Evolutionary conservation across 768 basidiomycete genomes (phyloP), one percentile per base, ranked within the genome.

Genomic region (Cyclocybe aegerita): DNA sequence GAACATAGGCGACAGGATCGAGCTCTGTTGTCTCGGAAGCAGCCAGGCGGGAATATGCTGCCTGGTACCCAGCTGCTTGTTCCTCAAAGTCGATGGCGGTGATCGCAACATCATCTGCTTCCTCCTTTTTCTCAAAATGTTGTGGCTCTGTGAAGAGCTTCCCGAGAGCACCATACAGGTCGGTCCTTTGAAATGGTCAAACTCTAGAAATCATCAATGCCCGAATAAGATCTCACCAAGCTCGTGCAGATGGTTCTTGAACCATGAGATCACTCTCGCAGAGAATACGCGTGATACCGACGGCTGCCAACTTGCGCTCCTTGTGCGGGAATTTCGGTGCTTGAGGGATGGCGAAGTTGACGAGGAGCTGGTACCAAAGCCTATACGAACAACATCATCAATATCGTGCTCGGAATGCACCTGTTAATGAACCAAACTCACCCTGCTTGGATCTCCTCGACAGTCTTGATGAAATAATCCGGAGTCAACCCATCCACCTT

Each of bases 1-100:
- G 69, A 2, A 85, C 76, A 59, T 85, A 81, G 9, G 70, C 77
- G 8, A 86, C 81, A 0, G 85, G 84, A 64, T 93, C 90, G 0
- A 63, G 67, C 37, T 76, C 73, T 0, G 66, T 66, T 1, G 68
- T 70, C 56, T 90, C 88, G 1, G 87, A 86, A 1, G 96, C 90
- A 0, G 93, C 95, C 12, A 98, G 78, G 33, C 88, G 82, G 45
- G 93, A 93, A 71, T 95, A 98, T 4, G 93, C 90, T 0, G 93
- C 91, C 62, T 98, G 97, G 69, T 98, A 98, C 1, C 93, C 91
- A 5, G 88, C 87, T 1, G 80, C 79, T 63, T 90, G 88, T 63
- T 98, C 95, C 62, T 98, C 96, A 53, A 84, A 85, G 64, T 98
- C 96, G 40, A 97, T 83, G 46, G 81, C 82, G 1, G 89, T 90